Conservation (phyloP, 306 rosid species). For the Trifolium subterraneum region DNA sequence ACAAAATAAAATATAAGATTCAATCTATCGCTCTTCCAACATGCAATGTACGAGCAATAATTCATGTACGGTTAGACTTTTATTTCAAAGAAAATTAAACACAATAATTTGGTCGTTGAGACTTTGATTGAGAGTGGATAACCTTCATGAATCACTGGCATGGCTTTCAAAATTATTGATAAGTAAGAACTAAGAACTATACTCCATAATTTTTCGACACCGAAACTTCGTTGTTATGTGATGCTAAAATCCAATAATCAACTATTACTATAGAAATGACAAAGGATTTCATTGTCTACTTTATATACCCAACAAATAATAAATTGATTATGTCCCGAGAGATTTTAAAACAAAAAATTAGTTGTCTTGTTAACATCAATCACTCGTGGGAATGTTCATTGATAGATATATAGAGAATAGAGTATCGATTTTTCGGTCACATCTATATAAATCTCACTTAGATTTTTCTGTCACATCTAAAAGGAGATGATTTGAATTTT, state of each 20-base stretch:
- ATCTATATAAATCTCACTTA: background rate
- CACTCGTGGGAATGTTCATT: slow-evolving; percentile 16
- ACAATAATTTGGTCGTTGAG: slow-evolving; percentile 32
- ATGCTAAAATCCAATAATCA: slow-evolving; percentile 37
- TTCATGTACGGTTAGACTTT: slow-evolving; percentile 29
- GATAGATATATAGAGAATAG: background rate
- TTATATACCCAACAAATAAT: slow-evolving; percentile 23
- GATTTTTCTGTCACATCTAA: background rate
- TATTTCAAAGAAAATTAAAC: background rate
- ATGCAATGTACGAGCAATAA: slow-evolving; percentile 34
- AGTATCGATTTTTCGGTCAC: slow-evolving; percentile 20
- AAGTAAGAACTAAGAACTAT: background rate
- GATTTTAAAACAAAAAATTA: slow-evolving; percentile 14
- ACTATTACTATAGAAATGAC: background rate
- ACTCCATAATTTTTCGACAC: background rate
- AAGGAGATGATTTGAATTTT: background rate
- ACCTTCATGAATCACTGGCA: slow-evolving; percentile 28
- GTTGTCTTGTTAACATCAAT: slow-evolving; percentile 38
- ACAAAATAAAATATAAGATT: background rate
- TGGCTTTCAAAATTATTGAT: slow-evolving; percentile 21
- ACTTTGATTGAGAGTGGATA: slow-evolving; percentile 22
- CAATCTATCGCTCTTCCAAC: background rate
- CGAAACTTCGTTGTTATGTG: slow-evolving; percentile 17
- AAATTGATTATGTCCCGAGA: background rate
- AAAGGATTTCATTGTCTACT: slow-evolving; percentile 37